Base-by-base conservation (phyloP, 306 rosid species). In the Cucurbita argyrosperma region DNA sequence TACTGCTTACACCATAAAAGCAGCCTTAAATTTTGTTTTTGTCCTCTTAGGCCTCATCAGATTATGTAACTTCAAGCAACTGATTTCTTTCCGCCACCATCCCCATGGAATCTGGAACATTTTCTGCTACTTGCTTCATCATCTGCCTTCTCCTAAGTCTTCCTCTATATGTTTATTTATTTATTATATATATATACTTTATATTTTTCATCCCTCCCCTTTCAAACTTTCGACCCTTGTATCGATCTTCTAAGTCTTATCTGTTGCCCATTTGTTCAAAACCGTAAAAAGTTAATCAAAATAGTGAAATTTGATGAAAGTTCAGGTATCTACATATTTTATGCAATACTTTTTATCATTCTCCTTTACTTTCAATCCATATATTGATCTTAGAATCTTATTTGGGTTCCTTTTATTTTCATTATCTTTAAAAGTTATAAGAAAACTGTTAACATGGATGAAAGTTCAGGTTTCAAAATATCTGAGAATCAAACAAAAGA, bases 101-200 rank as follows among this genome's bases (percentile, higher is more conserved):
- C 15, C 62, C 64, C 65, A 59, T 59, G 43, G 14, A 59, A 59
- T 18, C 65, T 59, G 65, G 19, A 59, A 35, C 67, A 14, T 30
- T 62, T 62, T 62, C 69, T 62, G 69, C 69, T 62, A 62, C 69
- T 62, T 62, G 69, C 69, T 39, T 16, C 69, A 38, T 38, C 69
- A 62, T 62, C 49, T 62, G 69, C 21, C 67, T 12, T 3, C 16
- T 6, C 16, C 63, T 5, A 56, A 56, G 7, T 62, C 64, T 58
- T 38, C 45, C 43, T 42, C 18, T 60, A 58, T 4, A 11, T 26
- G 5, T 26, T 58, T 21, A 23, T 26, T 30, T 23, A 26, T 26
- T 26, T 26, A 26, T 26, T 26, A 26, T 26, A 26, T 26, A 26
- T 26, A 26, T 26, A 26, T 26, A 23, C n/a, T 4, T 56, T 56